Evolutionary conservation across 1,284 basidiomycete species (phyloP).

Genomic region (Kwoniella shivajii): DNA sequence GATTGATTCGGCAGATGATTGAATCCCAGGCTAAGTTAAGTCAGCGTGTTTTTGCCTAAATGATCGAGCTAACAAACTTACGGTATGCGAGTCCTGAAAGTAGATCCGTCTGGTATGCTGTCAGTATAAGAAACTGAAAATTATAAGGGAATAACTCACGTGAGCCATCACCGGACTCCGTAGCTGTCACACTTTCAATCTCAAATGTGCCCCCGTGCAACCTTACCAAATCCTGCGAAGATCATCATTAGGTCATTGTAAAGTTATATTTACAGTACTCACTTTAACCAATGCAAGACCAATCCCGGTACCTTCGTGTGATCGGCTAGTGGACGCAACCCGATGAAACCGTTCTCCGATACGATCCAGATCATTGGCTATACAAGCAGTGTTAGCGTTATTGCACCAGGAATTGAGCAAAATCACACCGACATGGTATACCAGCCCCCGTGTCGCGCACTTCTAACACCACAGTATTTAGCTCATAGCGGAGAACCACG

Average conservation of each 20-base stretch:
- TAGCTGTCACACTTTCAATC: constrained; percentile 44
- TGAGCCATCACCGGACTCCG: constrained; percentile 40
- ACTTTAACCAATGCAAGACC: constrained; percentile 41
- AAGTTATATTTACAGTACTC: neutral
- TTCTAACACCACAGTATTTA: constrained; percentile 30
- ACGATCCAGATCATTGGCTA: constrained; percentile 36
- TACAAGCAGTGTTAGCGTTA: neutral
- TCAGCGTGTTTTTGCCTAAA: neutral
- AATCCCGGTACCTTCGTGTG: constrained; percentile 54
- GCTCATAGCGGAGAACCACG: constrained; percentile 34
- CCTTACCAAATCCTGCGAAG: constrained; percentile 50
- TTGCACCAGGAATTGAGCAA: neutral
- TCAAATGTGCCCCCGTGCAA: constrained; percentile 54
- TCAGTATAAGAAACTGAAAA: neutral
- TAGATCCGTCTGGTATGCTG: constrained; percentile 38
- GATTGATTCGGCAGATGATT: neutral
- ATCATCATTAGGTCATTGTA: constrained; percentile 17
- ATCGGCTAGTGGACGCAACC: constrained; percentile 42
- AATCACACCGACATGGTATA: constrained; percentile 33
- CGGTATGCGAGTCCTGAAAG: constrained; percentile 44
- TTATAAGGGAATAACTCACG: constrained; percentile 24
- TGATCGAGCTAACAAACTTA: neutral
- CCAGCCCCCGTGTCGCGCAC: constrained; percentile 55
- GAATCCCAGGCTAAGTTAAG: neutral
- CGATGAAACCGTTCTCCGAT: constrained; percentile 53